Conservation (phyloP, 305 asterid genomes). For the Fraxinus sp. region DNA sequence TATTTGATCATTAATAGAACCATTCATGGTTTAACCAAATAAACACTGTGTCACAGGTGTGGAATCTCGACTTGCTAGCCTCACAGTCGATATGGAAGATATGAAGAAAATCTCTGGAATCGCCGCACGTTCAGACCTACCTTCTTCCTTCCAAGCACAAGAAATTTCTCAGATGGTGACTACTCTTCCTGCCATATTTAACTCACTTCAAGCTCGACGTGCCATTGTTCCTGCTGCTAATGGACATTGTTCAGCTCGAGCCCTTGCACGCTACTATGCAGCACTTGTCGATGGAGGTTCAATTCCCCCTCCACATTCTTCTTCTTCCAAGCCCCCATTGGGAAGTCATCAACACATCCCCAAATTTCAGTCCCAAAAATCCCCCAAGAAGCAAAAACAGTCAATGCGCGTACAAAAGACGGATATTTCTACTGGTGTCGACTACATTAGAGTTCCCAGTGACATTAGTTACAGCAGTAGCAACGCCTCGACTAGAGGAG, state of each 20-base stretch:
- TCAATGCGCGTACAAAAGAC: constrained; percentile 17
- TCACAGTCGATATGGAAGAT: constrained; percentile 80
- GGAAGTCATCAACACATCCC: constrained; percentile 86
- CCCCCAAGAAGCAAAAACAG: constrained; percentile 44
- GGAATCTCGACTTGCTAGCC: constrained; percentile 92
- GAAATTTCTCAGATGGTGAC: constrained; percentile 53
- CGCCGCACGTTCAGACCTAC: constrained; percentile 51
- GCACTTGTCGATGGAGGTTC: constrained; percentile 73
- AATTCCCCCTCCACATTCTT: constrained; percentile 63
- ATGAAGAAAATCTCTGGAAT: constrained; percentile 48
- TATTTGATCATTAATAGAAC: background rate
- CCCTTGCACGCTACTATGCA: constrained; percentile 91
- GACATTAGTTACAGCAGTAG: constrained; percentile 26
- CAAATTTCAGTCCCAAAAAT: constrained; percentile 42
- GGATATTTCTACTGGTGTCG: constrained; percentile 20
- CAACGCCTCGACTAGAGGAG: constrained; percentile 12
- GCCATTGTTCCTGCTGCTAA: constrained; percentile 89
- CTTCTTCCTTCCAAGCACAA: constrained; percentile 72
- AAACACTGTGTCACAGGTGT: constrained; percentile 54
- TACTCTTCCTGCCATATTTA: constrained; percentile 69
- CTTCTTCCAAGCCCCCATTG: constrained; percentile 61
- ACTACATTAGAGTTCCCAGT: constrained; percentile 47
- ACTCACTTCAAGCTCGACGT: constrained; percentile 80
- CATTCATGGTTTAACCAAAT: constrained; percentile 3
- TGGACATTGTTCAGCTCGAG: constrained; percentile 95